Percentiles rank a stretch among this genome's conserved stretches.
These are phyloP conservation scores for Suillus occidentalis DNA, from an alignment of 768 basidiomycete species.

Conservation along the genomic window DNA sequence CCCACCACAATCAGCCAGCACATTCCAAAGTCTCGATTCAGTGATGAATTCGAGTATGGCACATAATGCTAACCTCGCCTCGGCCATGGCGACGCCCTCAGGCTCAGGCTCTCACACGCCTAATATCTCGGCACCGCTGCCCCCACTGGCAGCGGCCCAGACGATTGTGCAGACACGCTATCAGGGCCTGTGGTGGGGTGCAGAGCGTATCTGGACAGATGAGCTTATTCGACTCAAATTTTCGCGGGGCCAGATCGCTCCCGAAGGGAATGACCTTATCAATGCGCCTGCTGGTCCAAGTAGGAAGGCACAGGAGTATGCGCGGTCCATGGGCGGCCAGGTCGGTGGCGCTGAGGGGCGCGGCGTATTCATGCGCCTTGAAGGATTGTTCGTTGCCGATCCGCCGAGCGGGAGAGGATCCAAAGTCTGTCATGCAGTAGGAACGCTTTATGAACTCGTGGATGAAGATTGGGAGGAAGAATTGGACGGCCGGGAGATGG, in stretches of 20 bases:
- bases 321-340: constrained; percentile 15
- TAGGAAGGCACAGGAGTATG: constrained; percentile 30
- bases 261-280: constrained; percentile 60
- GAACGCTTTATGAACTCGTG: constrained; percentile 76
- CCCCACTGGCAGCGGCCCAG: constrained; percentile 25
- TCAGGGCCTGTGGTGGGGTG: constrained; percentile 89
- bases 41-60: constrained; percentile 47
- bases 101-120: constrained; percentile 13
- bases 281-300: constrained; percentile 60
- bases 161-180: constrained; percentile 54
- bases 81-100: neutral
- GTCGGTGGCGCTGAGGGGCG: constrained; percentile 55
- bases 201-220: constrained; percentile 84
- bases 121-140: constrained; percentile 15
- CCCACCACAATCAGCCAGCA: constrained; percentile 7
- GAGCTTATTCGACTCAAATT: constrained; percentile 82
- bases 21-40: constrained; percentile 36
- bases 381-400: constrained; percentile 65
- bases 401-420: constrained; percentile 41
- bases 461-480: constrained; percentile 69
- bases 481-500: constrained; percentile 1
- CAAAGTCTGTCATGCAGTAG: constrained; percentile 66
- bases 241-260: constrained; percentile 64
- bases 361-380: constrained; percentile 72
- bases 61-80: constrained; percentile 38